Conservation (phyloP, 2,329 filamentous ascomycete species). For the Penicillium griseofulvum region DNA sequence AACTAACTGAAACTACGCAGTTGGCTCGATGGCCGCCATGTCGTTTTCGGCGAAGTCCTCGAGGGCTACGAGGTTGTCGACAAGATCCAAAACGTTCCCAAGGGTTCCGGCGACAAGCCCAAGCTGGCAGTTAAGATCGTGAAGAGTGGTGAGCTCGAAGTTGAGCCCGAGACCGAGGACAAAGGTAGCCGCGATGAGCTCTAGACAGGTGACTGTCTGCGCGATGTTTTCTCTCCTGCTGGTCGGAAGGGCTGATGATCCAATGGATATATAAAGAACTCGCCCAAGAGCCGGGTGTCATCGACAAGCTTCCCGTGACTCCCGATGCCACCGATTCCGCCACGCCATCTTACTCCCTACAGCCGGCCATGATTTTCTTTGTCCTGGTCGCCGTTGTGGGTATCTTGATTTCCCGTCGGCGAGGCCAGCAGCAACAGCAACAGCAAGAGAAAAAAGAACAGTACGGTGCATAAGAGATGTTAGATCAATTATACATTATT, state of each 20-base stretch:
- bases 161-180: slow-evolving; percentile 42
- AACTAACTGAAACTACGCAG: slow-evolving; percentile 24
- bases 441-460: slow-evolving; percentile 15
- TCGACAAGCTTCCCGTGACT: slow-evolving; percentile 7
- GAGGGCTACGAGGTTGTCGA: slow-evolving; percentile 66
- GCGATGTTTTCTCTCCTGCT: slow-evolving; percentile 24
- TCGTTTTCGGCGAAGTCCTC: slow-evolving; percentile 68
- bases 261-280: slow-evolving; percentile 24
- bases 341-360: slow-evolving; percentile 15
- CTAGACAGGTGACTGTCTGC: slow-evolving; percentile 44
- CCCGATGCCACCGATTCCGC: slow-evolving; percentile 3
- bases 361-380: slow-evolving; percentile 17
- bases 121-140: slow-evolving; percentile 59
- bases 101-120: slow-evolving; percentile 58
- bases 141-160: slow-evolving; percentile 64
- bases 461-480: slow-evolving; percentile 12
- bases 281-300: slow-evolving; percentile 11
- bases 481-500: neutral
- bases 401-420: slow-evolving; percentile 19
- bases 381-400: slow-evolving; percentile 20
- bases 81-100: slow-evolving; percentile 62
- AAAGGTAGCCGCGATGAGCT: slow-evolving; percentile 69
- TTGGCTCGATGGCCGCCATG: slow-evolving; percentile 64
- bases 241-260: slow-evolving; percentile 35
- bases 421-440: slow-evolving; percentile 15